Base-by-base conservation (phyloP, 2,329 filamentous ascomycete species). In the Trichoderma atrobrunneum region DNA sequence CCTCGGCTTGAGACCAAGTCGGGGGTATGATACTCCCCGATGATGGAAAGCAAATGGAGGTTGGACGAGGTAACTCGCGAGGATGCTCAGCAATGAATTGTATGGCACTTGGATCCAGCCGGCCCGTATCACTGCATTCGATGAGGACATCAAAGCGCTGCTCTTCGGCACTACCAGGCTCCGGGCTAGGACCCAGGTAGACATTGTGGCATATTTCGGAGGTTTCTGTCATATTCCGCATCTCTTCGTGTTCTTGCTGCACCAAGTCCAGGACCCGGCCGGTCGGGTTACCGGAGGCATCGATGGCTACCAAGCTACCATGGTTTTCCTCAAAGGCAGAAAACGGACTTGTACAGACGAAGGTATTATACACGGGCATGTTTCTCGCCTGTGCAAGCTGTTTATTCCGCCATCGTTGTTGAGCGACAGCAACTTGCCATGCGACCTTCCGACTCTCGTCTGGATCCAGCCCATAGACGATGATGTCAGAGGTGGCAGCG, bases 21-120 rank as follows among this genome's bases (percentile, higher is more conserved):
- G 94, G 92, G 3, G 93, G 91, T 77, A 95, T 87, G 70, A 98
- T 93, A 77, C 93, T 97, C n/a, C 96, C 96, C 1, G 95, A 98
- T 0, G 94, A 96, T 1, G 95, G 95, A 74, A 98, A 98, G 75
- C 97, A 92, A n/a, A 82, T 77, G 30, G 79, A 79, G 6, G 74
- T 76, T 32, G 78, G 78, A 39, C 78, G 79, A 43, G 77, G 77
- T 7, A 83, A 81, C 14, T 84, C 82, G 60, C 86, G 81, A 1
- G 87, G 78, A 72, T 87, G 82, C 76, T 91, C 87, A 34, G 89
- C 87, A 71, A 95, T 84, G 65, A 87, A 84, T 72, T 88, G 86
- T 61, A 98, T 84, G 7, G 88, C 86, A n/a, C 86, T 85, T 0
- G 90, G 86, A 73, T 95, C 92, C 14, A 98, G 86, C 60, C 91